Base-by-base conservation (phyloP, 2,329 filamentous ascomycete genomes). In the Alternaria atra region DNA sequence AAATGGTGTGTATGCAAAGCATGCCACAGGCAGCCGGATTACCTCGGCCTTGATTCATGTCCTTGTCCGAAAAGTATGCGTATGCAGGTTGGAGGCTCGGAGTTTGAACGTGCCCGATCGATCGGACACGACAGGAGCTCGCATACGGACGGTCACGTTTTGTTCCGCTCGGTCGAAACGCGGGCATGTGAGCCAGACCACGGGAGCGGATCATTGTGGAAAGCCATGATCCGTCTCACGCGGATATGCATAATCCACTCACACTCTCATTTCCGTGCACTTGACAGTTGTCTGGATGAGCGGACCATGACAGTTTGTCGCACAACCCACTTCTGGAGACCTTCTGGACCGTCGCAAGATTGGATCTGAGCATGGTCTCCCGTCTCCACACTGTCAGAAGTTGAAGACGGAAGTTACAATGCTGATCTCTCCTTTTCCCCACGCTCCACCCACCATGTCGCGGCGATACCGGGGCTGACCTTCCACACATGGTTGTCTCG, bases 141-240 rank as follows among this genome's bases (percentile, higher is more conserved):
- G 44, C 20, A 34, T 25, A 44, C 42, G 51, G 34, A 58, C 54
- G 55, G 53, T 61, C 59, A 52, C 59, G 58, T 52, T 35, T 42
- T 58, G 30, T 44, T 63, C 64, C 64, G 65, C 60, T 69, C 66
- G 66, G 69, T 60, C 66, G 54, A 68, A 64, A 70, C 65, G 55
- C 69, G 68, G 69, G 48, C 60, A 62, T n/a, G 32, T 47, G 17
- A 40, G 32, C 12, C 23, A 43, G 55, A 20, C 35, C 35, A 43
- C 25, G 54, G 54, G 54, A 60, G 58, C 61, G 64, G 64, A 66
- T 51, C 35, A 66, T 58, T 12, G 20, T 27, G 30, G 29, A 17
- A 52, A 17, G 42, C 46, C 52, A 60, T 52, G 58, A 63, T 64
- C 58, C 54, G 61, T 58, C 32, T 50, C 37, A 39, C 23, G 23